These are phyloP conservation scores for Apiotrichum porosum DNA, from an alignment of 1,284 basidiomycete genomes.

Conservation along the genomic window DNA sequence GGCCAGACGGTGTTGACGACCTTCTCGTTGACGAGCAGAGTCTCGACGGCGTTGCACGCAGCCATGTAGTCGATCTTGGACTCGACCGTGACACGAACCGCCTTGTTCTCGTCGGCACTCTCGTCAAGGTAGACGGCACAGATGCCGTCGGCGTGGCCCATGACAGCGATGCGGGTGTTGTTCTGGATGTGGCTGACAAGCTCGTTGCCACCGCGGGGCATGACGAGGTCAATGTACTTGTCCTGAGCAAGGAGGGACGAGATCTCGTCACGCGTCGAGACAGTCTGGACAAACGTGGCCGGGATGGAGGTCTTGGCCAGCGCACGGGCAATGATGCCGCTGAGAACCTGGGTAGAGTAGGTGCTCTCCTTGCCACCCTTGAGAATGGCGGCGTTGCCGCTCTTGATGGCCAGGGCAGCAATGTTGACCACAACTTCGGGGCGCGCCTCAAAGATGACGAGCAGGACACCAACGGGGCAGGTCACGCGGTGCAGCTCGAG, in stretches of 20 bases:
- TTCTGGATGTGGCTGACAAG: slow-evolving; percentile 87
- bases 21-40: slow-evolving; percentile 74
- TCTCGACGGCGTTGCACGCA: slow-evolving; percentile 93
- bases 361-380: slow-evolving; percentile 96
- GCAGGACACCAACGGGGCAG: slow-evolving; percentile 91
- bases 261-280: slow-evolving; percentile 90
- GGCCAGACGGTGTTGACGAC: slow-evolving; percentile 73
- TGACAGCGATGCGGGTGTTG: slow-evolving; percentile 87
- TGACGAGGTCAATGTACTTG: slow-evolving; percentile 91
- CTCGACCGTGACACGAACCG: slow-evolving; percentile 76
- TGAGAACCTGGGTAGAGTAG: slow-evolving; percentile 68
- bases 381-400: slow-evolving; percentile 91
- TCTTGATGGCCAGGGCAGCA: slow-evolving; percentile 91
- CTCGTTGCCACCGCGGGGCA: slow-evolving; percentile 89
- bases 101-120: slow-evolving; percentile 70
- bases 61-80: slow-evolving; percentile 96
- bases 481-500: slow-evolving; percentile 90
- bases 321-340: slow-evolving; percentile 73
- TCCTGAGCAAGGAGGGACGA: slow-evolving; percentile 80
- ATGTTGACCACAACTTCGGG: slow-evolving; percentile 99
- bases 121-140: slow-evolving; percentile 53
- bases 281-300: slow-evolving; percentile 77
- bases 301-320: slow-evolving; percentile 70
- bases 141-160: slow-evolving; percentile 81
- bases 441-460: slow-evolving; percentile 96